phyloP scores from a whole-genome alignment of 2,329 filamentous ascomycete species.

The Dothideomycetidae sp. region DNA sequence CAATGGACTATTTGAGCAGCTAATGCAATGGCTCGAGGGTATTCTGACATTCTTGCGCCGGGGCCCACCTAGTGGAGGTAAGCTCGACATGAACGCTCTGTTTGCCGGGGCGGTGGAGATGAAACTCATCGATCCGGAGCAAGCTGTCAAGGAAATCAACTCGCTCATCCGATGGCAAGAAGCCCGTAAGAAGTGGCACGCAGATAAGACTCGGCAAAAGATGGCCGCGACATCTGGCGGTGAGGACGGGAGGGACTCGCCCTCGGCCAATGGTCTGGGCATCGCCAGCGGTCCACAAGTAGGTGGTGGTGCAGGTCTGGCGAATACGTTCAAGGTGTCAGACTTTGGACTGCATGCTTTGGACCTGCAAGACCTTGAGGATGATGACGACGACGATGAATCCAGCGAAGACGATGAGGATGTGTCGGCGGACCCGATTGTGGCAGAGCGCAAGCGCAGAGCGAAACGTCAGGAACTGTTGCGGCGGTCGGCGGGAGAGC shows the following conservation, averaged over 20 bases:
- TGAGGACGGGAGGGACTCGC: slow-evolving; percentile 35
- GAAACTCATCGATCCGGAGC: slow-evolving; percentile 53
- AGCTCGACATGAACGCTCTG: slow-evolving; percentile 84
- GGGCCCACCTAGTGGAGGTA: slow-evolving; percentile 63
- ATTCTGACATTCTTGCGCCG: slow-evolving; percentile 86
- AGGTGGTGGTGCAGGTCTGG: slow-evolving; percentile 35
- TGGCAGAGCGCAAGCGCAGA: slow-evolving; percentile 66
- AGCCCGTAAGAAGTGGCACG: slow-evolving; percentile 92
- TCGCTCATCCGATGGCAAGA: slow-evolving; percentile 85
- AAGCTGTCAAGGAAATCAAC: slow-evolving; percentile 69
- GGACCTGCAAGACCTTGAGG: slow-evolving; percentile 74
- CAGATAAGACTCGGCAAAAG: slow-evolving; percentile 95
- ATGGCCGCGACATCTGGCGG: slow-evolving; percentile 85
- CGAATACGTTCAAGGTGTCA: slow-evolving; percentile 50
- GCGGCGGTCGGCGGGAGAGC: slow-evolving; percentile 24
- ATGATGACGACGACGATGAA: slow-evolving; percentile 51
- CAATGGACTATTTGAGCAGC: slow-evolving; percentile 85
- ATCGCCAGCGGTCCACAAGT: not conserved
- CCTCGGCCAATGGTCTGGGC: slow-evolving; percentile 21
- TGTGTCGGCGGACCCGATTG: slow-evolving; percentile 71
- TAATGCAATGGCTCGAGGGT: slow-evolving; percentile 95
- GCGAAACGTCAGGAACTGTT: slow-evolving; percentile 67
- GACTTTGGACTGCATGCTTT: slow-evolving; percentile 85
- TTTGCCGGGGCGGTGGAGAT: slow-evolving; percentile 65
- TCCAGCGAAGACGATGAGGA: slow-evolving; percentile 58